These are phyloP conservation scores for Apostasia shenzhenica DNA, from an alignment of 106 monocot genomes.

Conservation along the genomic window DNA sequence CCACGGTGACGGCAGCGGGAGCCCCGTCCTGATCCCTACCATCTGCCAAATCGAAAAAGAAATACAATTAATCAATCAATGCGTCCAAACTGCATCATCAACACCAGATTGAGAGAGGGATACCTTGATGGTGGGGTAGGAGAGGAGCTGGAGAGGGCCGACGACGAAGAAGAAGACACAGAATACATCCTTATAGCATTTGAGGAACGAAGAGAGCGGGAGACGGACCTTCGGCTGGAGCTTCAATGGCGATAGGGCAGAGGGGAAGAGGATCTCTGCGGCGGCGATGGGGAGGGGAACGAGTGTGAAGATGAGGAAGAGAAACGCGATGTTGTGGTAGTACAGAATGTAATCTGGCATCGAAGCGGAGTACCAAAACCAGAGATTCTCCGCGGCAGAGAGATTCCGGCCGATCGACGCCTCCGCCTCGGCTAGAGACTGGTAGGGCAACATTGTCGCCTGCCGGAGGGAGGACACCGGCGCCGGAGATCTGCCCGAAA, in stretches of 20 bases:
- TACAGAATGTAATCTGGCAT: conserved; percentile 69
- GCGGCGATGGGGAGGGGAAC: conserved; percentile 75
- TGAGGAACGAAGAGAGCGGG: conserved; percentile 33
- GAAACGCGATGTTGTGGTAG: conserved; percentile 72
- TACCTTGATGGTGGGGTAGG: conserved; percentile 89
- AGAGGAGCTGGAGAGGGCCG: conserved; percentile 70
- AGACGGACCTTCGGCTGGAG: conserved; percentile 74
- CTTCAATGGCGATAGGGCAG: conserved; percentile 47
- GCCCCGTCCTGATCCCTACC: conserved; percentile 70
- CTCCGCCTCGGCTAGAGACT: conserved; percentile 50
- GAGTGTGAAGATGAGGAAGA: conserved; percentile 68
- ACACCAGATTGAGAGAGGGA: not conserved
- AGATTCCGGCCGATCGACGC: conserved; percentile 60
- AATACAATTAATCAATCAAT: not conserved
- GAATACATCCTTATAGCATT: conserved; percentile 68
- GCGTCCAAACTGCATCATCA: not conserved
- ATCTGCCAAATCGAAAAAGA: conserved; percentile 27
- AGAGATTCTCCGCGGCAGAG: conserved; percentile 49
- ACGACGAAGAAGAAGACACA: conserved; percentile 52
- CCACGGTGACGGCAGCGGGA: conserved; percentile 59
- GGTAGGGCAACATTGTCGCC: conserved; percentile 63
- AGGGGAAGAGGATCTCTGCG: conserved; percentile 48
- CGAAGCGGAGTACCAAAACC: conserved; percentile 69
- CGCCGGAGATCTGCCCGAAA: too few species aligned
- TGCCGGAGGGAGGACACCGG: not conserved